These are phyloP conservation scores for Neophaeococcomyces mojaviensis DNA, from an alignment of 2,329 filamentous ascomycete genomes.

Conservation along the genomic window DNA sequence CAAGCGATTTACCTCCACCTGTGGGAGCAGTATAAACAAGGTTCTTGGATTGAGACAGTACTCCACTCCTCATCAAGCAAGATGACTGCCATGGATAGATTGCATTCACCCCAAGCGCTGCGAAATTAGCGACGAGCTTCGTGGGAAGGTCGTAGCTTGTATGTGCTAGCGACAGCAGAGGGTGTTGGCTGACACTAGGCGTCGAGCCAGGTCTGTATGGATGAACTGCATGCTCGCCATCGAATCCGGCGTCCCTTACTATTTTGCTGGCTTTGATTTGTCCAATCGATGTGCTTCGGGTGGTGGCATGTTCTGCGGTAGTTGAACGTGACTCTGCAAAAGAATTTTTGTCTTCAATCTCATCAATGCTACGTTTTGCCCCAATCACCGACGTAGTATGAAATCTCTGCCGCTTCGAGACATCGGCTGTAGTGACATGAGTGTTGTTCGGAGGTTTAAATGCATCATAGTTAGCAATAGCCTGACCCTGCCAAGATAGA, in stretches of 20 bases:
- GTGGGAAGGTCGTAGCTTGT: constrained; percentile 55
- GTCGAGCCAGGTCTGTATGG: constrained; percentile 12
- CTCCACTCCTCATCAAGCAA: constrained; percentile 60
- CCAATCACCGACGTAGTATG: constrained; percentile 39
- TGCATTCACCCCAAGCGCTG: constrained; percentile 57
- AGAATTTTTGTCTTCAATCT: constrained; percentile 9
- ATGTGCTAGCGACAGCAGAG: constrained; percentile 54
- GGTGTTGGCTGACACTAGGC: constrained; percentile 33
- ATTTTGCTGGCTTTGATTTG: constrained; percentile 7
- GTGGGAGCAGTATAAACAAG: constrained; percentile 75
- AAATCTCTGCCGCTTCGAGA: constrained; percentile 34
- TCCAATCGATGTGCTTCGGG: neutral
- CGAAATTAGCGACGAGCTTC: constrained; percentile 57
- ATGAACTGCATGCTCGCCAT: constrained; percentile 1
- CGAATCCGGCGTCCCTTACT: neutral
- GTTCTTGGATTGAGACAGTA: constrained; percentile 59
- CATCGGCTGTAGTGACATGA: constrained; percentile 43
- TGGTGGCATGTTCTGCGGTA: neutral
- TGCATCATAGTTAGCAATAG: too few species aligned
- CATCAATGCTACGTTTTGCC: constrained; percentile 39
- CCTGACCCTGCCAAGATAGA: too few species aligned
- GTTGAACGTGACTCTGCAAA: neutral
- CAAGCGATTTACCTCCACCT: constrained; percentile 65
- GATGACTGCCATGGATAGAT: constrained; percentile 77
- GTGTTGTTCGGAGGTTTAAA: constrained; percentile 31